phyloP scores from a whole-genome alignment of 2,329 filamentous ascomycete genomes.

The Sphaceloma murrayae region DNA sequence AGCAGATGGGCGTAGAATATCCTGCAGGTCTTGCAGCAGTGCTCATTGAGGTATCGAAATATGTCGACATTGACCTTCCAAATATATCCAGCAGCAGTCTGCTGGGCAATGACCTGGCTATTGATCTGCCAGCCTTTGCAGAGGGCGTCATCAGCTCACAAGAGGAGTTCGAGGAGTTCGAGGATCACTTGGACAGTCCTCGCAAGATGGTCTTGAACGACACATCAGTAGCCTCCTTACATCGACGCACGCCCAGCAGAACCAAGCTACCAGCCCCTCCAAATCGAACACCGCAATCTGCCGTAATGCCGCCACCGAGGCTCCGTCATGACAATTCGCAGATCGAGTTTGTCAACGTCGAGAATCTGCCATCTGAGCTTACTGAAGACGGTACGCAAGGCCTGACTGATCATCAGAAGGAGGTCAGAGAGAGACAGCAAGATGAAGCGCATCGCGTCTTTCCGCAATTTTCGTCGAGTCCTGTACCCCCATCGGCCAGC shows the following conservation, averaged over 20 bases:
- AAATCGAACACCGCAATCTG: conserved; percentile 11
- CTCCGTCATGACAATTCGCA: conserved; percentile 75
- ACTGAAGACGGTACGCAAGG: conserved; percentile 54
- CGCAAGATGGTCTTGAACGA: background rate
- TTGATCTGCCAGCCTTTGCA: conserved; percentile 23
- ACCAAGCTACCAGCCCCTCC: background rate
- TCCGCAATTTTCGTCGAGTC: conserved; percentile 54
- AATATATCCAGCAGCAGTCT: conserved; percentile 19
- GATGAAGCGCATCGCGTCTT: conserved; percentile 56
- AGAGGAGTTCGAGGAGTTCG: conserved; percentile 11
- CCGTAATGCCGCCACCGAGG: conserved; percentile 38
- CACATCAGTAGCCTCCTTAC: conserved; percentile 20
- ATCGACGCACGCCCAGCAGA: conserved; percentile 5
- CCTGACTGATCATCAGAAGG: conserved; percentile 69
- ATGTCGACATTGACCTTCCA: conserved; percentile 44
- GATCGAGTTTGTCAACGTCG: conserved; percentile 63
- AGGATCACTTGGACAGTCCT: conserved; percentile 19
- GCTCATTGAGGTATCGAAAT: conserved; percentile 50
- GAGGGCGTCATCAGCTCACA: conserved; percentile 21
- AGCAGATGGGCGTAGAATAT: conserved; percentile 51
- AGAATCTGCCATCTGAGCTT: conserved; percentile 45
- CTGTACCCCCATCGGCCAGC: conserved; percentile 25
- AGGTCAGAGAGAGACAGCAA: conserved; percentile 64
- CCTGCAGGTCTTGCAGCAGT: conserved; percentile 54
- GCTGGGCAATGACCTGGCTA: background rate